Conservation (phyloP, 1,284 basidiomycete species). For the Apiotrichum porosum region DNA sequence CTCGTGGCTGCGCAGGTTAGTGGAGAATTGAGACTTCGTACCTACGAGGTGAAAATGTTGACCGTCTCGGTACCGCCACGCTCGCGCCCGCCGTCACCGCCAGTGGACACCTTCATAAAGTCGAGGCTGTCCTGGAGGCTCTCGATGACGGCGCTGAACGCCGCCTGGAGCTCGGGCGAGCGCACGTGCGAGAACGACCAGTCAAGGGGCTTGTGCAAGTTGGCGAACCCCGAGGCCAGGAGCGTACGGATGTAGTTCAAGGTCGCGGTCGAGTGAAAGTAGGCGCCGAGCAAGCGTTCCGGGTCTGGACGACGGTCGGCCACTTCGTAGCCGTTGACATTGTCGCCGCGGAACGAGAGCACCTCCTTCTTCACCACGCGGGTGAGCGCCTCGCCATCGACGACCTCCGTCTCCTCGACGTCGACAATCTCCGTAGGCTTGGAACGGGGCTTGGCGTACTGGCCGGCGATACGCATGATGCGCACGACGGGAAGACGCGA, state of each 20-base stretch:
- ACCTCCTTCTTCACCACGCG: conserved; percentile 41
- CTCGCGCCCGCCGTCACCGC: conserved; percentile 55
- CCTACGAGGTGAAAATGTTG: conserved; percentile 86
- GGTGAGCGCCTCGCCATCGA: conserved; percentile 31
- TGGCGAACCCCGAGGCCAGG: conserved; percentile 85
- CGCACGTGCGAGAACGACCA: conserved; percentile 93
- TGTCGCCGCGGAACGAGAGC: conserved; percentile 70
- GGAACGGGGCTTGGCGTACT: conserved; percentile 93
- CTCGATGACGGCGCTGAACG: conserved; percentile 80
- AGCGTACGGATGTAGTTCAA: conserved; percentile 87
- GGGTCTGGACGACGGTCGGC: conserved; percentile 80
- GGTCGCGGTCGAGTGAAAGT: conserved; percentile 92
- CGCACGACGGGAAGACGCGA: conserved; percentile 86
- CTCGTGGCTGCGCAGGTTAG: conserved; percentile 65
- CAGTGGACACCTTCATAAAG: conserved; percentile 71
- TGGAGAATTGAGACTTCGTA: not conserved
- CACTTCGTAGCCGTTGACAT: conserved; percentile 74
- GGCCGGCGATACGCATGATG: conserved; percentile 87
- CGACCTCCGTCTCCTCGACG: conserved; percentile 55
- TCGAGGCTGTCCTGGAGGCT: conserved; percentile 85
- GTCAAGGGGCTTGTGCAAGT: conserved; percentile 79
- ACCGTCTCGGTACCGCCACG: conserved; percentile 78
- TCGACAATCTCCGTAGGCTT: conserved; percentile 69
- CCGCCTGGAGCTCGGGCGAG: conserved; percentile 65
- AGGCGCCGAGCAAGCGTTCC: conserved; percentile 75